Conservation (phyloP, 352 stramenopile genomes). For the Phytopythium vexans region DNA sequence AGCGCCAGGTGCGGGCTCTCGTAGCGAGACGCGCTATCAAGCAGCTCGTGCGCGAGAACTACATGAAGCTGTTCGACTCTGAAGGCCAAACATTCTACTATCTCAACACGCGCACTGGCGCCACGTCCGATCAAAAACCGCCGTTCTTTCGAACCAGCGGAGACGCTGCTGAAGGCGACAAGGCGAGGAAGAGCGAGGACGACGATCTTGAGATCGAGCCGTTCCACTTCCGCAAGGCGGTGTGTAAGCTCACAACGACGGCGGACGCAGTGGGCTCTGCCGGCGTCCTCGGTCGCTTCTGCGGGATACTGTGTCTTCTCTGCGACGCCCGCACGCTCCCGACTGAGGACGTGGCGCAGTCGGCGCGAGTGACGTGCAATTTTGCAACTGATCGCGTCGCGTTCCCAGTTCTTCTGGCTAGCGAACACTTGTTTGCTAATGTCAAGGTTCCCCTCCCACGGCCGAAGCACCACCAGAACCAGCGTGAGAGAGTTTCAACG, state of each 20-base stretch:
- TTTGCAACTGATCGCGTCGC: conserved; percentile 35
- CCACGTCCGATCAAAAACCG: conserved; percentile 34
- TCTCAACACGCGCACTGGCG: conserved; percentile 52
- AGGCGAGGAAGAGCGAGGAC: conserved; percentile 8
- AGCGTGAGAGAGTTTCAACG: not conserved
- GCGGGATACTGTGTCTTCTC: conserved; percentile 45
- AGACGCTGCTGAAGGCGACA: conserved; percentile 1
- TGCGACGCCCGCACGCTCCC: conserved; percentile 47
- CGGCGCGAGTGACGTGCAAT: conserved; percentile 49
- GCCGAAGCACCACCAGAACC: too few species aligned
- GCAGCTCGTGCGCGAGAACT: conserved; percentile 51
- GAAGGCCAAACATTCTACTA: conserved; percentile 60
- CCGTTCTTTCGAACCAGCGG: conserved; percentile 35
- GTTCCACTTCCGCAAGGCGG: conserved; percentile 60
- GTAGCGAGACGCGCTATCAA: conserved; percentile 36
- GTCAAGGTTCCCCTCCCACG: conserved; percentile 19
- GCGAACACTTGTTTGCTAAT: conserved; percentile 45
- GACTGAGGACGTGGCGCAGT: conserved; percentile 26
- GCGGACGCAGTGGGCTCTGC: conserved; percentile 39
- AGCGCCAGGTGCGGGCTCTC: conserved; percentile 36
- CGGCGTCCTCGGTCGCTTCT: conserved; percentile 46
- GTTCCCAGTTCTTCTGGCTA: conserved; percentile 44
- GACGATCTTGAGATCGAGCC: conserved; percentile 60
- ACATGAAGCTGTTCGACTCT: conserved; percentile 73
- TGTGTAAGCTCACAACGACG: conserved; percentile 51